Base-by-base conservation (phyloP, 768 basidiomycete genomes). In the Daedaleopsis nitida region DNA sequence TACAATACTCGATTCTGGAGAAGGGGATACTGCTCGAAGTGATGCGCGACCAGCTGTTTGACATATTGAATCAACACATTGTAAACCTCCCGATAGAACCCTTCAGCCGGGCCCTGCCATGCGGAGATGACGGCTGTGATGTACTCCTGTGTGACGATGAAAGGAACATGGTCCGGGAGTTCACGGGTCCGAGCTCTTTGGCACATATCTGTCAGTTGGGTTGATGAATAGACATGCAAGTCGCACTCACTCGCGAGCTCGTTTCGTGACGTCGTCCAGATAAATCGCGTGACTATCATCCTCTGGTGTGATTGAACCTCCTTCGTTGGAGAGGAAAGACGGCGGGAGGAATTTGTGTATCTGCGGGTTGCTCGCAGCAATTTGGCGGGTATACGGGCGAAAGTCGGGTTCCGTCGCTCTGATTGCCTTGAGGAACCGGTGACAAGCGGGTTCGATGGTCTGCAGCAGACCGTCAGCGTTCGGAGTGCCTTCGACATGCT, bases 181-280 rank as follows among this genome's bases (percentile, higher is more conserved):
- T 91, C 89, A 1, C 91, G 83, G 0, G 88, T 86, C 4, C 86
- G 80, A 1, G 89, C 83, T 21, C 91, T 32, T n/a, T 92, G 58
- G 13, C 43, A 54, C 48, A 14, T 27, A 0, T 51, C 35, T 13
- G 49, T 34, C 24, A 37, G 19, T 3, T 0, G 17, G 10, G 5
- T 43, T 14, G 8, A 43, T 43, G 7, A 14, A 12, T 17, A 12
- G 42, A 43, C 42, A 11, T 4, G n/a, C 42, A 5, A 14, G 37
- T 5, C 7, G 27, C 1, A 73, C 83, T 23, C 67, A 87, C 88
- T 74, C 66, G 27, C 77, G 67, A 0, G 84, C 84, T 2, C 73
- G 71, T 12, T 72, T 57, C 48, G 83, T 65, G 5, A 88, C 84
- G 37, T 87, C 81, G 47, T 86, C 78, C 5, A 87, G 73, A 57